Evolutionary conservation across 2,329 filamentous ascomycete genomes (phyloP).

Genomic region (Pseudogymnoascus sp.): DNA sequence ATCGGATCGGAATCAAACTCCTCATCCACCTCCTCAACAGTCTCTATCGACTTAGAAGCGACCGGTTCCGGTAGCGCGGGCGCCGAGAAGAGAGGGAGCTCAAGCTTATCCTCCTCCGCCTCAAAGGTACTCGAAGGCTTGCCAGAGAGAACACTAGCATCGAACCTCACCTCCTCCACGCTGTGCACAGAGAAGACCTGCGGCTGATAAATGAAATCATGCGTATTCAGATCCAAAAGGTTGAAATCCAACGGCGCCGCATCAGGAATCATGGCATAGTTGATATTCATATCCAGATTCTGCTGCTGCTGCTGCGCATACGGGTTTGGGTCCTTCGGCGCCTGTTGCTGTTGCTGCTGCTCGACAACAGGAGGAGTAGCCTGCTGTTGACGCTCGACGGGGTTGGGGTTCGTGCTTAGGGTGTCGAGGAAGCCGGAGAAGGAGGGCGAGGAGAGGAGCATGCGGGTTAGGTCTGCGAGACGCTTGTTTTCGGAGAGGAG

Average conservation of each 20-base stretch:
- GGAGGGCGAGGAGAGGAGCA: slow-evolving; percentile 72
- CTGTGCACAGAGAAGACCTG: slow-evolving; percentile 69
- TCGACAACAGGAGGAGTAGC: slow-evolving; percentile 28
- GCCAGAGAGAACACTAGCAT: slow-evolving; percentile 60
- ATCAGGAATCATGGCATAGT: slow-evolving; percentile 80
- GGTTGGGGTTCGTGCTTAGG: slow-evolving; percentile 54
- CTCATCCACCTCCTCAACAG: slow-evolving; percentile 38
- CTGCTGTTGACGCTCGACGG: slow-evolving; percentile 36
- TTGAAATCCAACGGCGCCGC: slow-evolving; percentile 69
- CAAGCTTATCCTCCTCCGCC: slow-evolving; percentile 42
- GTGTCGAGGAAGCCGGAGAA: slow-evolving; percentile 77
- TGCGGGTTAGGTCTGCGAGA: slow-evolving; percentile 69
- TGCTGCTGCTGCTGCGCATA: slow-evolving; percentile 49
- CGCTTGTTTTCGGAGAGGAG: slow-evolving; percentile 82
- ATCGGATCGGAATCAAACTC: slow-evolving; percentile 58
- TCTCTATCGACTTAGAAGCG: slow-evolving; percentile 23
- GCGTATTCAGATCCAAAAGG: slow-evolving; percentile 57
- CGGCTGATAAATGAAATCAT: slow-evolving; percentile 57
- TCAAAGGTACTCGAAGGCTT: slow-evolving; percentile 55
- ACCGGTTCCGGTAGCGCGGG: neutral
- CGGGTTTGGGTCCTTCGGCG: slow-evolving; percentile 57
- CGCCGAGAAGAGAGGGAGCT: slow-evolving; percentile 35
- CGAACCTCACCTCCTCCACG: slow-evolving; percentile 51
- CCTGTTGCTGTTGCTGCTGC: slow-evolving; percentile 34
- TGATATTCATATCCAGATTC: slow-evolving; percentile 58